These are phyloP conservation scores for Henningerozyma blattae DNA, from an alignment of 805 yeast species.

Conservation along the genomic window DNA sequence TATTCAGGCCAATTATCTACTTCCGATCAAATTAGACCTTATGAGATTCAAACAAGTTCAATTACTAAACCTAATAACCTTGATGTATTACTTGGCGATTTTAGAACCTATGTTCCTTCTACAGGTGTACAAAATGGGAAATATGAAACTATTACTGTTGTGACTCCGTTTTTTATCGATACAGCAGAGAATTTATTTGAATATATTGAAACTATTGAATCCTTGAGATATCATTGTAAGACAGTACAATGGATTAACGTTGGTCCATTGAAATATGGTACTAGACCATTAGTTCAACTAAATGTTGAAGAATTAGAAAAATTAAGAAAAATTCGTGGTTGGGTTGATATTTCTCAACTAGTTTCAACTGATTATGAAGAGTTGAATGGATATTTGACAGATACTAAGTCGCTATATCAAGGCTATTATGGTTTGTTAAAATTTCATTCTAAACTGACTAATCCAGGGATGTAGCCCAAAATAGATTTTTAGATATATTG, in stretches of 20 bases:
- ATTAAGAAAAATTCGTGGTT: conserved; percentile 49
- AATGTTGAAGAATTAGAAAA: conserved; percentile 53
- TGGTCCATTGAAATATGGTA: conserved; percentile 90
- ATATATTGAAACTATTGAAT: conserved; percentile 55
- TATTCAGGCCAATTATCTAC: conserved; percentile 50
- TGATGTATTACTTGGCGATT: conserved; percentile 46
- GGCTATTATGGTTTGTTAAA: conserved; percentile 60
- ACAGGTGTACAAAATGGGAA: not conserved
- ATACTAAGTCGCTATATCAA: conserved; percentile 56
- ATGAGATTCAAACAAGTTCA: conserved; percentile 15
- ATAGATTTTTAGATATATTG: too few species aligned
- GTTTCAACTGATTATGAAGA: conserved; percentile 23
- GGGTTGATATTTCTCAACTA: conserved; percentile 32
- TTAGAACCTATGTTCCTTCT: conserved; percentile 35
- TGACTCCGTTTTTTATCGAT: conserved; percentile 73
- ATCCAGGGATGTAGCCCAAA: too few species aligned
- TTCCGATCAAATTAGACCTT: conserved; percentile 38
- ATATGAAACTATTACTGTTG: conserved; percentile 40
- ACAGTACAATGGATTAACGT: conserved; percentile 74
- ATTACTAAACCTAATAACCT: conserved; percentile 37
- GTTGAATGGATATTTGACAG: conserved; percentile 55
- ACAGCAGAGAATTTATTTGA: conserved; percentile 81
- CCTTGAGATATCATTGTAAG: conserved; percentile 19
- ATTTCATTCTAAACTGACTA: conserved; percentile 14
- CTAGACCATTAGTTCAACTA: conserved; percentile 66